Evolutionary conservation across 164 flowering plant species (phyloP).

Genomic region (Pachysandra terminalis): DNA sequence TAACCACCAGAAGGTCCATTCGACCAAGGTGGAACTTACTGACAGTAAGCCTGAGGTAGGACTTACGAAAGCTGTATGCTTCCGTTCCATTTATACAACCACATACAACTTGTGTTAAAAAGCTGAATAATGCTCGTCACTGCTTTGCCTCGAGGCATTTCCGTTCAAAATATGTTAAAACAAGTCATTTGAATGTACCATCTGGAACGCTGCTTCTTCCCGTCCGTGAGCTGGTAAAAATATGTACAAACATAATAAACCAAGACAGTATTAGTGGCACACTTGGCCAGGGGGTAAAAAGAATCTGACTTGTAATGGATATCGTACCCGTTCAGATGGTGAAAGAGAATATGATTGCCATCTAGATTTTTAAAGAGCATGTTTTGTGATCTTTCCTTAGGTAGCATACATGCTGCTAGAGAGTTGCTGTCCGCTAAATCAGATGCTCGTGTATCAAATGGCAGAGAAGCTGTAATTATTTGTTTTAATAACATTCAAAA

Average conservation of each 20-base stretch:
- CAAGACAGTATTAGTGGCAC: background rate
- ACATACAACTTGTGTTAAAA: too few relatives aligned
- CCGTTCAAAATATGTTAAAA: too few relatives aligned
- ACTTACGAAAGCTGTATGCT: too few relatives aligned
- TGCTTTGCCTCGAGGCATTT: background rate
- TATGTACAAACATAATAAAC: background rate
- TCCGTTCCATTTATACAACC: too few relatives aligned
- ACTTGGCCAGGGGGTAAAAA: too few relatives aligned
- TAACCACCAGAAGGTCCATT: too few relatives aligned
- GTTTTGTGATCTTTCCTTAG: conserved; percentile 16
- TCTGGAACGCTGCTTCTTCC: conserved; percentile 5
- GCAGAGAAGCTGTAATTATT: conserved; percentile 17
- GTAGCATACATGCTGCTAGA: conserved; percentile 21
- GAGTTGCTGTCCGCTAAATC: conserved; percentile 14
- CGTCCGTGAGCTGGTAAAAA: conserved; percentile 11
- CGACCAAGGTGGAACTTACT: too few relatives aligned
- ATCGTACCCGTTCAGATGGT: conserved; percentile 28
- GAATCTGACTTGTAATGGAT: background rate
- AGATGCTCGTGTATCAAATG: conserved; percentile 19
- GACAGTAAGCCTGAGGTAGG: too few relatives aligned
- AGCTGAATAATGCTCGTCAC: background rate
- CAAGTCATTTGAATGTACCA: too few relatives aligned
- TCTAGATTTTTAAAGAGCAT: conserved; percentile 19
- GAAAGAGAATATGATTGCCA: conserved; percentile 12
- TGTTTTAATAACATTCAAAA: background rate